Conservation (phyloP, 805 yeast genomes). For the Suhomyces sp. region DNA sequence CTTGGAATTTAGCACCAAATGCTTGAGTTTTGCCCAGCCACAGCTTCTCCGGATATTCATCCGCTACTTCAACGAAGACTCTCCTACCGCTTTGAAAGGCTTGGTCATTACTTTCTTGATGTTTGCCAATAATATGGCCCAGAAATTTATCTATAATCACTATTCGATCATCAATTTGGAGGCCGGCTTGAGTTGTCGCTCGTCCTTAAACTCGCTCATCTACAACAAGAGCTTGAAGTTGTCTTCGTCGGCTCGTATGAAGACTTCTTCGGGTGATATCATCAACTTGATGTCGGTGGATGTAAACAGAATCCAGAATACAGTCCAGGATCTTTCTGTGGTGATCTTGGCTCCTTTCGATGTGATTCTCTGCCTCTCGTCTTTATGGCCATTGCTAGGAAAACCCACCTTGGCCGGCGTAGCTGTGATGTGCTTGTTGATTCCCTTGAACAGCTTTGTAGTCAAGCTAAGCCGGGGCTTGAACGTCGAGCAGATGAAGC, state of each 20-base stretch:
- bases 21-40: conserved; percentile 69
- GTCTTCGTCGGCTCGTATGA: conserved; percentile 28
- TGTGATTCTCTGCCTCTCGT: conserved; percentile 15
- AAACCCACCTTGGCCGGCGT: conserved; percentile 20
- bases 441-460: conserved; percentile 19
- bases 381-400: conserved; percentile 22
- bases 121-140: conserved; percentile 58
- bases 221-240: conserved; percentile 20
- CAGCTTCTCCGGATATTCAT: conserved; percentile 71
- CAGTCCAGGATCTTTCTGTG: conserved; percentile 43
- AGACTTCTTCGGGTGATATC: conserved; percentile 21
- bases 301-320: conserved; percentile 19
- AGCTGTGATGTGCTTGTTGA: conserved; percentile 12
- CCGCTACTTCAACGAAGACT: conserved; percentile 50
- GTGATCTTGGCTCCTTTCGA: conserved; percentile 56
- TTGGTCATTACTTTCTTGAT: conserved; percentile 58
- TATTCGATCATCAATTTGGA: conserved; percentile 54
- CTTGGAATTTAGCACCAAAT: conserved; percentile 20
- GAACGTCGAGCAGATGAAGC: conserved; percentile 22
- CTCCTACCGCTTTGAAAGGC: conserved; percentile 54
- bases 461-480: conserved; percentile 40
- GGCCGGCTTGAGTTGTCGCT: conserved; percentile 49
- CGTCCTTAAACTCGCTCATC: conserved; percentile 21
- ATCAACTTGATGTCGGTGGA: conserved; percentile 23
- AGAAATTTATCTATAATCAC: conserved; percentile 66